Evolutionary conservation across 768 basidiomycete genomes (phyloP), one percentile per base, ranked within the genome.

Genomic region (Candolleomyces eurysporus): DNA sequence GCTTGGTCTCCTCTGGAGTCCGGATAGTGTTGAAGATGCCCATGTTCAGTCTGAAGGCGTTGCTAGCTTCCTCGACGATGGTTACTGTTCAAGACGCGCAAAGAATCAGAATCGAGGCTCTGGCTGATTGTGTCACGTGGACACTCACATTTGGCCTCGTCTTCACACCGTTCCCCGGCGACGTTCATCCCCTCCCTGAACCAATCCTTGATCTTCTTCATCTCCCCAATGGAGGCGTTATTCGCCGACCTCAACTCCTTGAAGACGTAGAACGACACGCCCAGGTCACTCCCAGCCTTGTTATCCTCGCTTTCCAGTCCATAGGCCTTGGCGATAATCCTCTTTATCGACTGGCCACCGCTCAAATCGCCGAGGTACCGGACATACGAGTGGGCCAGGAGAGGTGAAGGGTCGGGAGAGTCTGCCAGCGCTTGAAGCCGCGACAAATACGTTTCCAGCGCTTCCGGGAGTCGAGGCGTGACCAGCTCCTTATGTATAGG

Each of bases 381-480:
- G n/a, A 91, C 88, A 68, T 92, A 92, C 1, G 91, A 80, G 71
- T 93, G 92, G 0, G 91, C 87, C 7, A 93, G 79, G 8, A 94
- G 81, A 6, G 78, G 72, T 0, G 82, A 73, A 13, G 79, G 84
- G 67, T 81, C 82, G 8, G 65, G 61, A 30, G 78, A 75, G 56
- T 76, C 73, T 10, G 79, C 69, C 45, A 89, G 75, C n/a, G 74
- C 66, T 10, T 76, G 68, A 48, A 93, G 77, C 51, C 87, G 85
- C 6, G 72, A 64, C 61, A 84, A 71, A 72, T 90, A 93, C 3
- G 71, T 73, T 2, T 72, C 60, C 8, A 92, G 74, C 5, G 82
- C 75, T 3, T 36, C 16, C 3, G 74, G 67, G 3, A 87, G 88
- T 5, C 79, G 77, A 2, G 78, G 63, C 31, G 76, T 64, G 43